Percentiles rank a stretch among this genome's conserved stretches.
Conservation (phyloP, 2,329 filamentous ascomycete species). For the Fusarium sp. region DNA sequence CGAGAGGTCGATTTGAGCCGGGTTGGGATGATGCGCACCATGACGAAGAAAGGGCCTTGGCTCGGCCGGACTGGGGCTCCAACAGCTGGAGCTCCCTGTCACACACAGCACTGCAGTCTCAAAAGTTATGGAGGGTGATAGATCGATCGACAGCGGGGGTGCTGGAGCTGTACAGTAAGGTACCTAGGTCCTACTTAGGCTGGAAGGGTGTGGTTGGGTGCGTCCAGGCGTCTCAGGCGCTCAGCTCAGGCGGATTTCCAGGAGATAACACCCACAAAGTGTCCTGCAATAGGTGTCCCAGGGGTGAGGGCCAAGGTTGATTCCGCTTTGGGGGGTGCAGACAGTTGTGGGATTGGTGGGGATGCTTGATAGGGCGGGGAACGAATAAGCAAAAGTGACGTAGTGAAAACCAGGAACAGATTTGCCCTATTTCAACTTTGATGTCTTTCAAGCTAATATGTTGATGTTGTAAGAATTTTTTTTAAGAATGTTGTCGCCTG, state of each 20-base stretch:
- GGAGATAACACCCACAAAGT: conserved; percentile 23
- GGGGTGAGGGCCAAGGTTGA: conserved; percentile 3
- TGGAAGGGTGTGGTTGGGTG: neutral
- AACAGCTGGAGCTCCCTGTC: conserved; percentile 16
- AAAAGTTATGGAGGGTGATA: neutral
- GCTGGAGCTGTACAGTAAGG: neutral
- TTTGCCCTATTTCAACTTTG: neutral
- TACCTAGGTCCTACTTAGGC: neutral
- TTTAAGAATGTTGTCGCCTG: neutral
- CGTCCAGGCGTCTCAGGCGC: neutral
- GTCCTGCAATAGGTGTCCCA: conserved; percentile 16
- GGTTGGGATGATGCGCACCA: conserved; percentile 67
- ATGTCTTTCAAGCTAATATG: neutral
- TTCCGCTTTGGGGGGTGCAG: neutral
- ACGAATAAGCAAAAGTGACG: conserved; percentile 24
- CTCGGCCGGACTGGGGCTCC: conserved; percentile 5
- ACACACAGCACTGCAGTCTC: neutral
- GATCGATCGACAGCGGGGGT: conserved; percentile 35
- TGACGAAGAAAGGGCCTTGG: conserved; percentile 44
- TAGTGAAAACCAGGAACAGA: conserved; percentile 17
- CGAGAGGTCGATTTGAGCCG: conserved; percentile 58
- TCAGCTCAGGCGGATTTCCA: conserved; percentile 29
- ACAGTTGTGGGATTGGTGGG: conserved; percentile 21
- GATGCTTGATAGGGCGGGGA: conserved; percentile 18
- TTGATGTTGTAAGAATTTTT: neutral